Percentiles rank a stretch among this genome's conserved stretches.
Conservation (phyloP, 495 filamentous ascomycete species). For the Tuber calosporum region DNA sequence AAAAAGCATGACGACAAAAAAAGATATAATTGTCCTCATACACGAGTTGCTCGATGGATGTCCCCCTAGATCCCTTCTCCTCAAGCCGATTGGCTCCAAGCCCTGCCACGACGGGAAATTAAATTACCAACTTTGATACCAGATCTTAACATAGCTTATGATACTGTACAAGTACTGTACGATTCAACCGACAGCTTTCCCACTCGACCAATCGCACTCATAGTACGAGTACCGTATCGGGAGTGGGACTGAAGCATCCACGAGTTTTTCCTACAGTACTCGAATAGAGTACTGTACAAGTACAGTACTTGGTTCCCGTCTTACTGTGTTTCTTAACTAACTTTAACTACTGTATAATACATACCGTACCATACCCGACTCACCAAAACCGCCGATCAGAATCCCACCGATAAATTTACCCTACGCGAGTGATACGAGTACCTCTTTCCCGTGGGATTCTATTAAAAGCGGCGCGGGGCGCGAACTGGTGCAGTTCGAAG, state of each 20-base stretch:
- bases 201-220: background rate
- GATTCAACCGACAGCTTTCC: too few relatives aligned
- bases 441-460: background rate
- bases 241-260: too few relatives aligned
- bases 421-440: too few relatives aligned
- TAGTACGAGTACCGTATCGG: too few relatives aligned
- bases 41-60: too few relatives aligned
- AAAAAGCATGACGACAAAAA: background rate
- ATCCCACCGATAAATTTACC: too few relatives aligned
- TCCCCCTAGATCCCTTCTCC: too few relatives aligned
- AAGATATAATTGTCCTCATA: background rate
- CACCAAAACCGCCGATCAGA: background rate
- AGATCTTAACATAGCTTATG: background rate
- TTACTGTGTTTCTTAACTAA: background rate
- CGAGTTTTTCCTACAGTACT: too few relatives aligned
- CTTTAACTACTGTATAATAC: background rate
- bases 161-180: background rate
- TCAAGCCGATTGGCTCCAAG: background rate
- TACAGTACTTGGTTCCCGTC: background rate
- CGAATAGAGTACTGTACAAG: too few relatives aligned
- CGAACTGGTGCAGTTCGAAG: too few relatives aligned
- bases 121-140: background rate
- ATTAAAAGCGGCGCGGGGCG: conserved; percentile 3
- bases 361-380: background rate
- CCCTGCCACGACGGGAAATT: background rate